These are phyloP conservation scores for Verbena officinalis DNA, from an alignment of 257 asterid species.

Conservation along the genomic window DNA sequence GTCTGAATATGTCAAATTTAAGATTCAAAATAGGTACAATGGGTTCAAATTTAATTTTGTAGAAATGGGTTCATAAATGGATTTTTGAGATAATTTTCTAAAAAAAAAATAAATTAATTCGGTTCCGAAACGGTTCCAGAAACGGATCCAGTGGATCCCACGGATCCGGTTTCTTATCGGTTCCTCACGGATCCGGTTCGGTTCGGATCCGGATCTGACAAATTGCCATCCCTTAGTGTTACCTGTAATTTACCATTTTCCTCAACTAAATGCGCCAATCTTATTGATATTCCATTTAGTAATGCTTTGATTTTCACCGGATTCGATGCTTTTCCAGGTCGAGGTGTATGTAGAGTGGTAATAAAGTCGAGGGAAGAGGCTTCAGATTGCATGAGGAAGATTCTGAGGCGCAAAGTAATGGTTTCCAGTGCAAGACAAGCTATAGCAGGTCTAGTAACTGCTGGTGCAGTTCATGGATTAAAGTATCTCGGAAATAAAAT, in stretches of 20 bases:
- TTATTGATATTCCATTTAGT: not conserved
- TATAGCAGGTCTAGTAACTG: slow-evolving; percentile 82
- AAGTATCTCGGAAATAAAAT: slow-evolving; percentile 72
- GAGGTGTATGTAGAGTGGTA: slow-evolving; percentile 35
- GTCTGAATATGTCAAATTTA: no score
- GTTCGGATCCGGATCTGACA: no score
- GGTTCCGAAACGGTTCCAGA: no score
- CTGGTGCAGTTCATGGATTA: slow-evolving; percentile 69
- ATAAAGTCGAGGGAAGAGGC: slow-evolving; percentile 70
- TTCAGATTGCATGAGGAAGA: slow-evolving; percentile 59
- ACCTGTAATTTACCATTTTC: not conserved
- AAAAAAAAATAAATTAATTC: no score
- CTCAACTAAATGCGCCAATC: not conserved
- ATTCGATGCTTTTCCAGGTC: slow-evolving; percentile 47
- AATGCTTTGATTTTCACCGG: not conserved
- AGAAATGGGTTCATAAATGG: no score
- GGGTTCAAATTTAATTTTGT: no score
- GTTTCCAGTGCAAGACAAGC: slow-evolving; percentile 92
- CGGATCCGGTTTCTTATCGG: no score
- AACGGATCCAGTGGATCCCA: no score
- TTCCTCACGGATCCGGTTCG: no score
- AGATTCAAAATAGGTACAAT: no score
- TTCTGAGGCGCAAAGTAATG: slow-evolving; percentile 77
- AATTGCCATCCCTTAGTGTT: no score
- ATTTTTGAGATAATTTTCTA: no score